Conservation (phyloP, 1,139 yeast genomes). For the Debaryomyces nepalensis region DNA sequence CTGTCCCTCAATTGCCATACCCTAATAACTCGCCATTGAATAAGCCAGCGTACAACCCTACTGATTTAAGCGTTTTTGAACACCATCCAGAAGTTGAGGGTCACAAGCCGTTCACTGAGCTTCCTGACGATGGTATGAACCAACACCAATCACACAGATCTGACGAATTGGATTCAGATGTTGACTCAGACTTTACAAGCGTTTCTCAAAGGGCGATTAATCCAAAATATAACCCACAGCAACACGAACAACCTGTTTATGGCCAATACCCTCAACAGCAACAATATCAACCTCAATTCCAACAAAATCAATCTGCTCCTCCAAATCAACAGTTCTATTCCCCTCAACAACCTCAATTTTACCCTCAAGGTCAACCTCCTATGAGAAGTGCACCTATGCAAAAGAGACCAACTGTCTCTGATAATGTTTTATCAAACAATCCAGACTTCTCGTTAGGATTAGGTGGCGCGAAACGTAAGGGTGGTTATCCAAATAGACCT, state of each 20-base stretch:
- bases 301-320: constrained; percentile 21
- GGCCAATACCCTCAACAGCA: constrained; percentile 19
- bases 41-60: constrained; percentile 25
- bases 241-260: constrained; percentile 18
- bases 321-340: constrained; percentile 13
- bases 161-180: constrained; percentile 35
- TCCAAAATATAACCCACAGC: constrained; percentile 49
- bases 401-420: constrained; percentile 47
- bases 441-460: constrained; percentile 55
- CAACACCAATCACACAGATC: constrained; percentile 20
- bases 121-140: constrained; percentile 35
- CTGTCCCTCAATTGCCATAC: constrained; percentile 28
- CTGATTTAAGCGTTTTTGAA: constrained; percentile 40
- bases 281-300: constrained; percentile 24
- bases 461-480: constrained; percentile 30
- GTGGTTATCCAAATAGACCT: constrained; percentile 4
- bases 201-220: constrained; percentile 81
- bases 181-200: constrained; percentile 72
- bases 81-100: constrained; percentile 54
- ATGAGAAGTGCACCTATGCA: constrained; percentile 13
- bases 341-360: constrained; percentile 15
- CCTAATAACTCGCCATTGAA: constrained; percentile 24
- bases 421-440: constrained; percentile 51
- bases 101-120: constrained; percentile 52
- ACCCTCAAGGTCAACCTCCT: constrained; percentile 1